phyloP scores from a whole-genome alignment of 768 basidiomycete species.

The Russula foetens region DNA sequence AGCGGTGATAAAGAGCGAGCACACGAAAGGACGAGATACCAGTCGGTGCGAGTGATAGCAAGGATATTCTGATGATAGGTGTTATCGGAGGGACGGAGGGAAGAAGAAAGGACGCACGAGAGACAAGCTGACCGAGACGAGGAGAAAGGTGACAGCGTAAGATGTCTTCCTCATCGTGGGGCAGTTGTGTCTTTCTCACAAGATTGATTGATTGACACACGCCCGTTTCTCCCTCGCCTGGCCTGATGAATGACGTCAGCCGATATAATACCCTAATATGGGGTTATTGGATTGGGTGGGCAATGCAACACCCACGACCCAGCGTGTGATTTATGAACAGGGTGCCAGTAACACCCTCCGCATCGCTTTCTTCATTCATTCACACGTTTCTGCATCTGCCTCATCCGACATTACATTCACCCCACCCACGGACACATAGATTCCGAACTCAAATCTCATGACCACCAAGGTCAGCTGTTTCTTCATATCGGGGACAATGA shows the following conservation, averaged over 20 bases:
- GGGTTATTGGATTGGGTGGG: not conserved
- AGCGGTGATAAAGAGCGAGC: not conserved
- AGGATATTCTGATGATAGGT: slow-evolving; percentile 42
- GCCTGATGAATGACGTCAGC: slow-evolving; percentile 1
- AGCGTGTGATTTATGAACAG: too few species aligned
- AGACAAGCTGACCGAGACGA: slow-evolving; percentile 40
- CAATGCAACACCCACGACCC: too few species aligned
- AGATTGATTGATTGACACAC: not conserved
- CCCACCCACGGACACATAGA: not conserved
- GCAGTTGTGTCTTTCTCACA: not conserved
- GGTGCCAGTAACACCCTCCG: too few species aligned
- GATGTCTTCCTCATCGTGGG: slow-evolving; percentile 57
- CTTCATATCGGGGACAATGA: slow-evolving; percentile 10
- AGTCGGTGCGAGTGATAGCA: slow-evolving; percentile 51
- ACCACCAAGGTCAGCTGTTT: not conserved
- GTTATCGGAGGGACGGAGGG: not conserved
- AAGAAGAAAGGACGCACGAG: slow-evolving; percentile 36
- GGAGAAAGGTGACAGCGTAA: slow-evolving; percentile 55
- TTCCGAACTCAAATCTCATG: not conserved
- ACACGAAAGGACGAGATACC: slow-evolving; percentile 36
- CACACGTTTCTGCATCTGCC: too few species aligned
- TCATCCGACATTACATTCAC: too few species aligned
- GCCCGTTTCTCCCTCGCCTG: not conserved
- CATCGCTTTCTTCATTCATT: too few species aligned
- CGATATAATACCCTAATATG: not conserved